Percentiles rank a stretch among this genome's conserved stretches.
Evolutionary conservation across 1,139 yeast species (phyloP).

Genomic region (Kodamaea plutei): DNA sequence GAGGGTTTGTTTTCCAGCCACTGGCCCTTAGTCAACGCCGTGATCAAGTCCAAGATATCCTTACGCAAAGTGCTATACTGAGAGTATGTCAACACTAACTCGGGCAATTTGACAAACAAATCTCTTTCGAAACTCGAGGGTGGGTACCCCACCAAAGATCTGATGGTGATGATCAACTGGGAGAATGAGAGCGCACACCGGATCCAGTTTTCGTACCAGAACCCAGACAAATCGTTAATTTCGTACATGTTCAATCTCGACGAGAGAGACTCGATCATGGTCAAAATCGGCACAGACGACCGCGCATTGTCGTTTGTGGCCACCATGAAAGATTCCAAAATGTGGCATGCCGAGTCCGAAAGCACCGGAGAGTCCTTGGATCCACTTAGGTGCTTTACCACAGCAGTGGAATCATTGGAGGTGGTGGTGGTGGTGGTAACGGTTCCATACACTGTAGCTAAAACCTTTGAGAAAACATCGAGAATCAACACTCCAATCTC

Average conservation of each 20-base stretch:
- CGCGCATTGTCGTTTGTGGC: constrained; percentile 48
- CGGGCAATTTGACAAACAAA: constrained; percentile 54
- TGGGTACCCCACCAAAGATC: constrained; percentile 44
- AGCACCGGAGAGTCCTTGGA: constrained; percentile 29
- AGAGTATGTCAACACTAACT: constrained; percentile 58
- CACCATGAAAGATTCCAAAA: constrained; percentile 56
- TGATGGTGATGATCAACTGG: constrained; percentile 46
- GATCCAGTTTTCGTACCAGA: constrained; percentile 44
- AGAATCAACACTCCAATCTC: constrained; percentile 59
- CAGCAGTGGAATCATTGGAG: not conserved
- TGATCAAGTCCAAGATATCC: constrained; percentile 53
- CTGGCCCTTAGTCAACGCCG: constrained; percentile 56
- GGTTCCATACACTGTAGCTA: constrained; percentile 55
- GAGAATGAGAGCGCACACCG: constrained; percentile 37
- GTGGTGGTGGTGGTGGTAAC: constrained; percentile 7
- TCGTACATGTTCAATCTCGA: constrained; percentile 34
- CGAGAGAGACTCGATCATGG: constrained; percentile 48
- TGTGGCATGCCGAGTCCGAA: constrained; percentile 44
- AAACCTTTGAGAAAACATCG: constrained; percentile 51
- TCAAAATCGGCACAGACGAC: constrained; percentile 53
- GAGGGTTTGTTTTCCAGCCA: constrained; percentile 70
- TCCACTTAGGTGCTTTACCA: constrained; percentile 1
- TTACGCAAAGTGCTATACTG: constrained; percentile 45
- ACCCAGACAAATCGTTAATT: constrained; percentile 39
- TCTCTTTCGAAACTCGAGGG: constrained; percentile 66